phyloP scores from a whole-genome alignment of 2,329 filamentous ascomycete species.

The Colletotrichum zoysiae region DNA sequence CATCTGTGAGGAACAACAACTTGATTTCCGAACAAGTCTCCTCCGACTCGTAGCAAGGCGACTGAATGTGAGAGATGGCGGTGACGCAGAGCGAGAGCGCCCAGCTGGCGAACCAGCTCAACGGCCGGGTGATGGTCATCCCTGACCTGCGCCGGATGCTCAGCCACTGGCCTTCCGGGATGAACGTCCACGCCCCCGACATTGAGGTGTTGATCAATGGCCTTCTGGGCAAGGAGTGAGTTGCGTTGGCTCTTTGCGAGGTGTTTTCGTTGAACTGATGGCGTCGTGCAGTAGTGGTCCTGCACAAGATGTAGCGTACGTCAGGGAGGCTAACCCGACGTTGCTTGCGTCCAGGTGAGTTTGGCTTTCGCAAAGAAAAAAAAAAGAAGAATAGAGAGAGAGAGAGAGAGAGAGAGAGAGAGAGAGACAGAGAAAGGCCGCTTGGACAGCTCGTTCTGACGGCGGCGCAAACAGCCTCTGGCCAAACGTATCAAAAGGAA shows the following conservation, averaged over 20 bases:
- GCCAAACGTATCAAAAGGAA: slow-evolving; percentile 20
- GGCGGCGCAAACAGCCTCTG: slow-evolving; percentile 20
- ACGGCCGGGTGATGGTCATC: slow-evolving; percentile 32
- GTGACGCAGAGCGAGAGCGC: slow-evolving; percentile 24
- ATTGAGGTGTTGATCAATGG: slow-evolving; percentile 20
- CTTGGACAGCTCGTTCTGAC: slow-evolving; percentile 23
- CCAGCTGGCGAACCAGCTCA: slow-evolving; percentile 28
- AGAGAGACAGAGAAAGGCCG: background rate
- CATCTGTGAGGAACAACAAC: background rate
- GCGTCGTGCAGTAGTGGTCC: background rate
- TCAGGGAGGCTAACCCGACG: slow-evolving; percentile 34
- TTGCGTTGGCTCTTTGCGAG: background rate
- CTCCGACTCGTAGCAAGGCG: background rate
- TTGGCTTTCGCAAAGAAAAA: background rate
- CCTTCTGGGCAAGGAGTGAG: slow-evolving; percentile 19
- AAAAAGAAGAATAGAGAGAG: background rate
- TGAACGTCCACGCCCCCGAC: slow-evolving; percentile 10
- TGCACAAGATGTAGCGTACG: slow-evolving; percentile 18
- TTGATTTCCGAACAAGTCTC: background rate
- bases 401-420: background rate
- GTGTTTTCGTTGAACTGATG: background rate
- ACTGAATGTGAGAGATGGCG: slow-evolving; percentile 20
- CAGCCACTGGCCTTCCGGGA: slow-evolving; percentile 36
- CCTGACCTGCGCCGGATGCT: slow-evolving; percentile 31
- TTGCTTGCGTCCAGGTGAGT: slow-evolving; percentile 36